These are phyloP conservation scores for Eutrema japonicum DNA, from an alignment of 345 rosid genomes.

Conservation along the genomic window DNA sequence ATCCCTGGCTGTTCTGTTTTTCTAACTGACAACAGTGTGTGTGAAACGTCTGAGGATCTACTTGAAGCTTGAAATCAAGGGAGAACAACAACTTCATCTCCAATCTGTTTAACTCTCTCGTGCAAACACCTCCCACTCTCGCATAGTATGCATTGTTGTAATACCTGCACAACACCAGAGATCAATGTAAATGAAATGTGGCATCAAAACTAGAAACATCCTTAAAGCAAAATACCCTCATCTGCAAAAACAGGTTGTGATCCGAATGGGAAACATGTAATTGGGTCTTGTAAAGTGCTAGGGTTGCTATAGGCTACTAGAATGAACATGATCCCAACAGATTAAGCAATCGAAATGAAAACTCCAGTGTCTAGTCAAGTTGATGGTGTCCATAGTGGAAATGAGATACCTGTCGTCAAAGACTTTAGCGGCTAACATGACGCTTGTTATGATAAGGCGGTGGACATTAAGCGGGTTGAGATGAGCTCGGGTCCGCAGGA, in stretches of 20 bases:
- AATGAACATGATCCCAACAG: background rate
- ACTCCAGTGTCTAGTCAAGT: background rate
- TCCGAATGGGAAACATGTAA: no score
- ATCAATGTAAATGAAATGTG: background rate
- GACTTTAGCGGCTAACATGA: constrained; percentile 86
- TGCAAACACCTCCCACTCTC: constrained; percentile 88
- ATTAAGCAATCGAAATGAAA: background rate
- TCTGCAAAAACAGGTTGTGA: background rate
- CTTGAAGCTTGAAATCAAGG: constrained; percentile 85
- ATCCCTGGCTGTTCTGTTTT: constrained; percentile 44
- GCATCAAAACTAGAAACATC: background rate
- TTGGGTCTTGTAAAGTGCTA: background rate
- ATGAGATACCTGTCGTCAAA: constrained; percentile 74
- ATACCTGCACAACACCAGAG: constrained; percentile 56
- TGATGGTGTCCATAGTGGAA: background rate
- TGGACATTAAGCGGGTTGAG: constrained; percentile 79
- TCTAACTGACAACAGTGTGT: constrained; percentile 66
- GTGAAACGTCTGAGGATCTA: constrained; percentile 62
- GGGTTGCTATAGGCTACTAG: background rate
- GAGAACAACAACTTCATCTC: constrained; percentile 82
- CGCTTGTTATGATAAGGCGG: constrained; percentile 79
- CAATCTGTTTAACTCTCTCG: constrained; percentile 75
- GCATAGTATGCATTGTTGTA: constrained; percentile 92
- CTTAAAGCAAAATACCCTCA: background rate
- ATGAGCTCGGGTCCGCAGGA: constrained; percentile 52